Evolutionary conservation across 1,284 basidiomycete genomes (phyloP).

Genomic region (Ustilago esculenta): DNA sequence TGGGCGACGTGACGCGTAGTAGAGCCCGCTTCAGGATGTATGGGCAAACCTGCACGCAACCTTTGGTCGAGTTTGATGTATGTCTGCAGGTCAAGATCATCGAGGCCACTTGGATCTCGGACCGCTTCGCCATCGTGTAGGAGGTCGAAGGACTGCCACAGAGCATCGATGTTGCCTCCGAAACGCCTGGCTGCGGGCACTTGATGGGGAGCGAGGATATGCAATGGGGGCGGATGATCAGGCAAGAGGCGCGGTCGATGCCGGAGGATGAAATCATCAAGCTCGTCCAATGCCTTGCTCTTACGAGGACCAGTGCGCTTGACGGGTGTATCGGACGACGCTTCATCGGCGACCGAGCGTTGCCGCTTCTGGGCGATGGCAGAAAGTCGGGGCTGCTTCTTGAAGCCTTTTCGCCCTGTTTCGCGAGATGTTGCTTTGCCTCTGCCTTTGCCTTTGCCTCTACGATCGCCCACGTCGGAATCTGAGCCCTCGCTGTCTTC

Average conservation of each 20-base stretch:
- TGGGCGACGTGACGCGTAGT: conserved; percentile 33
- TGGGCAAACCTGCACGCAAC: conserved; percentile 41
- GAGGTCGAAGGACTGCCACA: conserved; percentile 34
- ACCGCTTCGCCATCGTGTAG: conserved; percentile 41
- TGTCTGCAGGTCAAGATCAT: conserved; percentile 30
- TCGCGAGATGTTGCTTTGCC: conserved; percentile 4
- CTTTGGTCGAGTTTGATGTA: conserved; percentile 43
- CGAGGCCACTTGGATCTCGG: conserved; percentile 7
- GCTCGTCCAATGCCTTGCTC: conserved; percentile 34
- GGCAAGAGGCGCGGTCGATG: conserved; percentile 33
- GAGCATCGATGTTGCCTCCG: conserved; percentile 27
- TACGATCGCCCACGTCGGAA: not conserved
- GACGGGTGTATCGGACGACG: conserved; percentile 13
- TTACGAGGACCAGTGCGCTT: conserved; percentile 31
- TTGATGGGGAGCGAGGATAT: conserved; percentile 42
- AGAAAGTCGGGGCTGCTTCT: conserved; percentile 11
- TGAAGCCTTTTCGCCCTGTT: not conserved
- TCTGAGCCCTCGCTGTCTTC: conserved; percentile 9
- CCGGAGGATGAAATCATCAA: conserved; percentile 33
- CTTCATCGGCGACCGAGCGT: conserved; percentile 3
- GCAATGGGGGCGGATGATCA: conserved; percentile 36
- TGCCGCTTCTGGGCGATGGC: conserved; percentile 13
- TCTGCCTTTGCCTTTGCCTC: conserved; percentile 11
- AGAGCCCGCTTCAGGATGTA: conserved; percentile 23
- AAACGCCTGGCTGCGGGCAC: conserved; percentile 26